Base-by-base conservation (phyloP, 2,329 filamentous ascomycete genomes). In the Nemania sp. region DNA sequence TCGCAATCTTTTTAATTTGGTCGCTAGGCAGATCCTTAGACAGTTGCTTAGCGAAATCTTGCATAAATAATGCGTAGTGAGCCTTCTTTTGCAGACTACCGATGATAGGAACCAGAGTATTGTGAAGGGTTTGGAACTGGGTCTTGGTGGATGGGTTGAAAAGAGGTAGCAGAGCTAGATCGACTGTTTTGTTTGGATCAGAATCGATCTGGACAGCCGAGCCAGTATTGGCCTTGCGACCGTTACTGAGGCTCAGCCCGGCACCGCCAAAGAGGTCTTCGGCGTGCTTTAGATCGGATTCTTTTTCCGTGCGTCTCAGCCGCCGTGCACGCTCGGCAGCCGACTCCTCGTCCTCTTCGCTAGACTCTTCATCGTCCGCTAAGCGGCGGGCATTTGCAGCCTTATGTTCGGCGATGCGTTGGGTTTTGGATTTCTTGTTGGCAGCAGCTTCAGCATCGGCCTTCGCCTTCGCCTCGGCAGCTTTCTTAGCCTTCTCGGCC, bases 1-100 rank as follows among this genome's bases (percentile, higher is more conserved):
- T 95, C 11, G 91, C 84, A 62, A 96, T 84, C 81, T 97, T 97
- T 83, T 97, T 97, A 75, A 97, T 92, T 77, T 97, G 91, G 52
- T 94, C 88, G 70, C 90, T 96, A 12, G 89, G 86, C 62, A 99
- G 75, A 23, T 96, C 92, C 75, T 91, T 92, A 65, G 86, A 84
- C 39, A 97, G 82, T 68, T 90, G 86, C 79, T 96, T 96, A 61
- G 83, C 75, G 68, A 99, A 94, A 68, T 97, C 94, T 72, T 93
- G 89, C 52, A 96, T 80, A 80, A 97, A 97, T 37, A 96, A 76
- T 26, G 84, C 76, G 75, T 97, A 99, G 64, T 96, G 91, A 1
- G 91, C 83, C 78, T 96, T 97, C 81, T 93, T 95, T 57, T 80
- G 74, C 75, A 91, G 91, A 59, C 75, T 77, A 34, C 80, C 77